Evolutionary conservation across 2,329 filamentous ascomycete species (phyloP), one percentile per base, ranked within the genome.

Genomic region (Fusarium sacchari): DNA sequence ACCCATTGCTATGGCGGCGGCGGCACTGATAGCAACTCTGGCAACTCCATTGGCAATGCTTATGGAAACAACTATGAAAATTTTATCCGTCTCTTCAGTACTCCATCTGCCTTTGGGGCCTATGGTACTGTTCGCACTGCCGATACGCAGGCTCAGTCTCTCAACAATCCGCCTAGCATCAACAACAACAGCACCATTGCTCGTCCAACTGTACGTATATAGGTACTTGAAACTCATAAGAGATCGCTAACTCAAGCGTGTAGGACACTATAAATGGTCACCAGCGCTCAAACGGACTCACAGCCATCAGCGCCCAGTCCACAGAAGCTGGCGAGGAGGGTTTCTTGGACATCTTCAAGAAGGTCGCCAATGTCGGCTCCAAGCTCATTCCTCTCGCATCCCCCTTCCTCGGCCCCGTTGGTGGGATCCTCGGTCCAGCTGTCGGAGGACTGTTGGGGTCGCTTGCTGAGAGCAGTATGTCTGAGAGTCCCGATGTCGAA

Each of bases 1-100:
- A 76, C 77, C 3, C 80, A 81, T 60, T 77, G 73, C 34, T 79
- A 78, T 47, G 77, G 79, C 20, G 77, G 75, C 26, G 73, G 74
- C 7, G 65, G 67, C 43, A 40, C 28, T 37, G 79, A 78, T 24
- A 75, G 58, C 39, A 80, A 80, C 65, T 76, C 75, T 42, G 78
- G 76, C 15, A 80, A 73, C 50, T 49, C 76, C 9, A 80, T 80
- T 22, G 67, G 69, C 8, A 64, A 67, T 10, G 28, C 42, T 6
- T 68, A 70, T 22, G 78, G 78, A 10, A 80, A 78, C 50, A 55
- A 77, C 62, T 79, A 78, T 60, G 58, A 64, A 5, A 52, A 60
- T 14, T 76, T 74, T 50, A 57, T 74, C 52, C n/a, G 52, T 15
- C 32, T 75, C 4, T 72, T 77, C 28, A 44, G 42, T 39, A 24